Evolutionary conservation across 1,139 yeast species (phyloP).

Genomic region (Blastobotrys proliferans): DNA sequence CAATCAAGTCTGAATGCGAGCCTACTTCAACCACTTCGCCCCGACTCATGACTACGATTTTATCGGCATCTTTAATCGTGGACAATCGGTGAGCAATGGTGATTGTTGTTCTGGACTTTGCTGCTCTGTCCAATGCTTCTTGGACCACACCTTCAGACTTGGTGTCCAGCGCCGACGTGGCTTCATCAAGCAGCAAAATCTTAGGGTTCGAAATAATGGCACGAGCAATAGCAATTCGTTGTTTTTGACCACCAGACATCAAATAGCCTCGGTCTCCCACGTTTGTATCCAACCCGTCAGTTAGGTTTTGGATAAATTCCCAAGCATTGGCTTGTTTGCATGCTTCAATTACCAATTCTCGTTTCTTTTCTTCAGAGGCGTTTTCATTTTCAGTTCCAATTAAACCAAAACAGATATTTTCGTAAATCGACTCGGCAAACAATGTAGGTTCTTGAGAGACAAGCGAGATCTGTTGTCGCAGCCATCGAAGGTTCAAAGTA

Average conservation of each 20-base stretch:
- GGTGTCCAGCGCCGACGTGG: constrained; percentile 76
- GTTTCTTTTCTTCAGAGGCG: constrained; percentile 33
- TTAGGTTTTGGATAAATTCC: constrained; percentile 37
- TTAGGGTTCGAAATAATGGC: constrained; percentile 65
- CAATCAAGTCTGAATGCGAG: constrained; percentile 37
- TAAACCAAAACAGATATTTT: constrained; percentile 73
- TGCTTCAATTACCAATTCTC: constrained; percentile 34
- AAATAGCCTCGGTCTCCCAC: constrained; percentile 53
- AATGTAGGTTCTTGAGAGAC: constrained; percentile 89
- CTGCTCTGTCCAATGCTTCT: constrained; percentile 54
- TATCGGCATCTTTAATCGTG: constrained; percentile 54
- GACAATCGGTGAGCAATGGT: constrained; percentile 76
- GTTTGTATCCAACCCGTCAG: constrained; percentile 47
- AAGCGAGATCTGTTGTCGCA: constrained; percentile 70
- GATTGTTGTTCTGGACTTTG: constrained; percentile 66
- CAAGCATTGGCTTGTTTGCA: constrained; percentile 41
- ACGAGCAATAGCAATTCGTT: constrained; percentile 82
- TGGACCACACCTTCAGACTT: constrained; percentile 53
- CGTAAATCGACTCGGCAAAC: constrained; percentile 72
- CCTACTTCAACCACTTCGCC: constrained; percentile 44
- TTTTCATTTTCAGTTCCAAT: constrained; percentile 52
- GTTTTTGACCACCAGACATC: constrained; percentile 85
- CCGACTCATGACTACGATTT: constrained; percentile 41
- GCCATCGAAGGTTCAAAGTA: constrained; percentile 64
- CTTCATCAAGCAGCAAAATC: constrained; percentile 65